phyloP scores from a whole-genome alignment of 148 eudicot genomes.

The Arctostaphylos glauca region DNA sequence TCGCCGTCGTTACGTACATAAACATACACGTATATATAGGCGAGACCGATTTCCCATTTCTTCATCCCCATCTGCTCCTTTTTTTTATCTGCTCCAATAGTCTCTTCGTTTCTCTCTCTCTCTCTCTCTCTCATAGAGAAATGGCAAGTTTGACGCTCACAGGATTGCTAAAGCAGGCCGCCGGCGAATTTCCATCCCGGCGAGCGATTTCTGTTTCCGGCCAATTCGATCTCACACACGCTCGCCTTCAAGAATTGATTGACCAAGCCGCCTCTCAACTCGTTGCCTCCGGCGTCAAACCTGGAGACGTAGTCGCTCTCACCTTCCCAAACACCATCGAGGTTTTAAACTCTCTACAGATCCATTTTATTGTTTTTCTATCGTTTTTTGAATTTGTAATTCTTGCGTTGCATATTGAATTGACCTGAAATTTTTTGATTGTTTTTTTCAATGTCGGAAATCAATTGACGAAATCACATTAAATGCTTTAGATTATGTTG shows the following conservation, averaged over 20 bases:
- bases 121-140: neutral
- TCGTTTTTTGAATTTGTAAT: neutral
- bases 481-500: neutral
- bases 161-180: constrained; percentile 46
- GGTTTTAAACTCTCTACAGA: constrained; percentile 28
- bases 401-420: neutral
- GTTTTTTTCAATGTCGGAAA: neutral
- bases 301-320: constrained; percentile 88
- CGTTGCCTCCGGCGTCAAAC: constrained; percentile 54
- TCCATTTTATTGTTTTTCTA: neutral
- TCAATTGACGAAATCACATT: neutral
- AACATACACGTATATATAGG: neutral
- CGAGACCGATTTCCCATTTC: neutral
- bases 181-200: constrained; percentile 54
- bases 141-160: constrained; percentile 70
- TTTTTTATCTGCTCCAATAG: neutral
- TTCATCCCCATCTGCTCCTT: neutral
- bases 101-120: neutral
- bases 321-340: constrained; percentile 88
- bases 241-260: constrained; percentile 46
- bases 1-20: neutral
- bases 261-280: constrained; percentile 55
- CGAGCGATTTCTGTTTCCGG: constrained; percentile 77
- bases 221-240: constrained; percentile 56
- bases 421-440: neutral